Evolutionary conservation across 192 early-diverging fungal species (phyloP), one percentile per base, ranked within the genome.

Genomic region (Oehlia diaphana): DNA sequence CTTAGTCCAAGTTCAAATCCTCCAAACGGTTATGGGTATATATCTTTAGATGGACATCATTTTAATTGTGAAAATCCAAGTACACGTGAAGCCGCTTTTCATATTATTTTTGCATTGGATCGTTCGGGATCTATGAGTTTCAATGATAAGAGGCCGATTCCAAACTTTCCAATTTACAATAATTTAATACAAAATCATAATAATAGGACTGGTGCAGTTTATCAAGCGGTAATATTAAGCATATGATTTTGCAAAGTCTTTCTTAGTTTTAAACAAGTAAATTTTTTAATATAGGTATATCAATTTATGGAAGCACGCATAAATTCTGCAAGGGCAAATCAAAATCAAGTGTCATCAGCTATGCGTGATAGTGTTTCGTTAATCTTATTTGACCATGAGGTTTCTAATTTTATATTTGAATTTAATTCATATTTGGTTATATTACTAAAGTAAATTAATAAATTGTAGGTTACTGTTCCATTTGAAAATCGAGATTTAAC

Each of bases 81-180:
- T 37, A 66, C 10, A 66, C 12, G 23, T 61, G 23, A 42, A 33
- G 50, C 28, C 10, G 37, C 9, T 23, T 81, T 77, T 9, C 80
- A 81, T 67, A 76, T 81, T 66, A 53, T 81, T 19, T 77, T 81
- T 39, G 80, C 21, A 2, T 13, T 81, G 37, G 80, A 81, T 75
- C 33, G 75, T 37, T 66, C 61, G 12, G 19, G 49, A 4, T 81
- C 74, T 28, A 81, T 81, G 80, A 9, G 35, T 63, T 0, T 0
- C 0, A 13, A 9, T 8, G 80, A 81, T 61, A 44, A 9, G 10
- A 39, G 35, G 61, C 80, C 80, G 8, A 21, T 35, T 10, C 3
- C 4, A 21, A 19, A 50, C 9, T 78, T 16, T 23, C 33, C 44
- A 23, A 35, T 42, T 42, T 50, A 28, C 9, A 44, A 49, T 9